phyloP scores from a whole-genome alignment of 108 stramenopile species.

The Asterionellopsis glacialis region DNA sequence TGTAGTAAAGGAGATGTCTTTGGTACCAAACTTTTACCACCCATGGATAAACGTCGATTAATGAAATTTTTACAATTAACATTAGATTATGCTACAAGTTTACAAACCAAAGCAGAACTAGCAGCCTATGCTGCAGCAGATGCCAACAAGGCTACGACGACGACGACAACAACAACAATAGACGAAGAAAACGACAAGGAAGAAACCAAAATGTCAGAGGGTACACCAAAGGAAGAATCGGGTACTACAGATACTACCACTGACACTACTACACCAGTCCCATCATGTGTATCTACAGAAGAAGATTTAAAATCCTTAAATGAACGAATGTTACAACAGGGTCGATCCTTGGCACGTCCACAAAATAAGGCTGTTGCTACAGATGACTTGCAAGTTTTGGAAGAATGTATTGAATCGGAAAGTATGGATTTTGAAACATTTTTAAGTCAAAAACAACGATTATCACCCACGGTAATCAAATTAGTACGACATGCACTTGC shows the following conservation, averaged over 20 bases:
- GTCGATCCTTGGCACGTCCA: constrained; percentile 81
- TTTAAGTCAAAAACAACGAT: constrained; percentile 41
- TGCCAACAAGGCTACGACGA: background rate
- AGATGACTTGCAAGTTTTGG: constrained; percentile 43
- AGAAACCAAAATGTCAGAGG: background rate
- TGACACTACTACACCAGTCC: background rate
- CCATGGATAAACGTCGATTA: constrained; percentile 86
- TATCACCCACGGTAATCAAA: constrained; percentile 42
- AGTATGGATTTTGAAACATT: constrained; percentile 53
- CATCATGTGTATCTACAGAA: constrained; percentile 14
- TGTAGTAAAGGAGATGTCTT: constrained; percentile 89
- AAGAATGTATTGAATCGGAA: constrained; percentile 36
- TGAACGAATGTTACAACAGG: constrained; percentile 83
- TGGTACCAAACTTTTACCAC: constrained; percentile 62
- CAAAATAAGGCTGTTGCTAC: constrained; percentile 85
- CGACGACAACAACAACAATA: too few relatives aligned
- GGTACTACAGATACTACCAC: too few relatives aligned
- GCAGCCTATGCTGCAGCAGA: constrained; percentile 4
- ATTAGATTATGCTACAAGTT: constrained; percentile 68
- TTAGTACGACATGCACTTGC: constrained; percentile 72
- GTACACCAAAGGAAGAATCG: background rate
- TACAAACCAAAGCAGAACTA: constrained; percentile 6
- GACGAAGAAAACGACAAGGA: constrained; percentile 4
- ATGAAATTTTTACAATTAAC: constrained; percentile 90
- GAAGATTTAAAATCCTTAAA: constrained; percentile 68